Evolutionary conservation across 2,329 filamentous ascomycete species (phyloP), one percentile per base, ranked within the genome.

Genomic region (Cladosporium sp.): DNA sequence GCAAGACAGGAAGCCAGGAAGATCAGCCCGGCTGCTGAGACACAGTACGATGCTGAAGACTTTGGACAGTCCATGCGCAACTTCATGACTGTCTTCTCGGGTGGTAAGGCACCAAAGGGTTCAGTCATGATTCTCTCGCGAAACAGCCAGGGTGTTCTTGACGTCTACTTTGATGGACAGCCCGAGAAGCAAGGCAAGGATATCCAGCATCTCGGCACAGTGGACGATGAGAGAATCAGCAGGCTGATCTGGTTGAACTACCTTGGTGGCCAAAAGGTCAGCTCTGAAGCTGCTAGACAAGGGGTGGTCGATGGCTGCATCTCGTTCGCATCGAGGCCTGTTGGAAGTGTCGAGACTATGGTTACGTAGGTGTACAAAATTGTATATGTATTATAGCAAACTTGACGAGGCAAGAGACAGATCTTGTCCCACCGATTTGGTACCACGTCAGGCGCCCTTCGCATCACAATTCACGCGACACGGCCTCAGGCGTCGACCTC

Each of bases 231-330:
- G 76, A 80, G 93, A 55, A 78, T 99, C 12, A 88, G 88, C 57
- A 83, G 89, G 58, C 76, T 93, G 59, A 76, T 97, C 20, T 97
- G 93, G 93, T 75, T 97, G 70, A 88, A 92, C 64, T 99, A 96
- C 74, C 78, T 99, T 32, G 90, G 85, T 4, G 94, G 94, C 0
- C 88, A 84, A 71, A 91, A 86, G 66, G 91, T 97, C 9, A 91
- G 91, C 28, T 95, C 90, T 62, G 91, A 96, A 72, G 79, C 82
- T 2, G 90, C 91, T 15, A 82, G 93, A 64, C 80, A 85, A 74
- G 95, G 83, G 65, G 88, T 99, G 51, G 88, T 96, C 3, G 85
- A 95, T 48, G 94, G 94, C 0, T 83, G 96, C 60, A 87, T 97
- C 80, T 87, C 87, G 64, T 89, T 97, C 74, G 91, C 94, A 1